Percentiles rank a stretch among this genome's conserved stretches.
Conservation (phyloP, 2,329 filamentous ascomycete genomes). For the Beauveria pseudobassiana region DNA sequence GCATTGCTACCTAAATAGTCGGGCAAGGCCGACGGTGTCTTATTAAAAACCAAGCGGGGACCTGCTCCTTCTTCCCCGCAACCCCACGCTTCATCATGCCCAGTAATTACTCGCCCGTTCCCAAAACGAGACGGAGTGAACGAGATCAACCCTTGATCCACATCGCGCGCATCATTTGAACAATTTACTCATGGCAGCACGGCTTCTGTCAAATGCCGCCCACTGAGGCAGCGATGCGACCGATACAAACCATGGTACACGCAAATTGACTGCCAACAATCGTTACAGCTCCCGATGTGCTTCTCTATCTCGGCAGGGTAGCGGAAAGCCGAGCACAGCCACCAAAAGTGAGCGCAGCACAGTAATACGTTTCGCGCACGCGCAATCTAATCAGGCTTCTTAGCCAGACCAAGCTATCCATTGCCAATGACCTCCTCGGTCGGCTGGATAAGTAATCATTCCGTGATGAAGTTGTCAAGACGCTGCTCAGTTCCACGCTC, state of each 20-base stretch:
- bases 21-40: neutral
- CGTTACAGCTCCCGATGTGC: neutral
- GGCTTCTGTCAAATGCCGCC: neutral
- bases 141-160: neutral
- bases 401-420: neutral
- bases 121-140: neutral
- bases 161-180: neutral
- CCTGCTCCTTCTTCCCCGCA: neutral
- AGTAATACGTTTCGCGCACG: neutral
- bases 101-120: neutral
- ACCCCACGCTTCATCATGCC: neutral
- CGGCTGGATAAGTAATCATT: neutral
- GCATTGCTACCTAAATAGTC: neutral
- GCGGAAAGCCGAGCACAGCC: neutral
- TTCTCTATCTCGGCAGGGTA: neutral
- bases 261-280: neutral
- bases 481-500: neutral
- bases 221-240: neutral
- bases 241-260: neutral
- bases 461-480: neutral
- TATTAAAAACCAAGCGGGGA: neutral
- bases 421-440: neutral
- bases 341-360: neutral
- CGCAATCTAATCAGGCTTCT: neutral
- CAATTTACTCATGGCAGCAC: neutral